phyloP scores from a whole-genome alignment of 2,329 filamentous ascomycete genomes.

The Fusarium staphyleae region DNA sequence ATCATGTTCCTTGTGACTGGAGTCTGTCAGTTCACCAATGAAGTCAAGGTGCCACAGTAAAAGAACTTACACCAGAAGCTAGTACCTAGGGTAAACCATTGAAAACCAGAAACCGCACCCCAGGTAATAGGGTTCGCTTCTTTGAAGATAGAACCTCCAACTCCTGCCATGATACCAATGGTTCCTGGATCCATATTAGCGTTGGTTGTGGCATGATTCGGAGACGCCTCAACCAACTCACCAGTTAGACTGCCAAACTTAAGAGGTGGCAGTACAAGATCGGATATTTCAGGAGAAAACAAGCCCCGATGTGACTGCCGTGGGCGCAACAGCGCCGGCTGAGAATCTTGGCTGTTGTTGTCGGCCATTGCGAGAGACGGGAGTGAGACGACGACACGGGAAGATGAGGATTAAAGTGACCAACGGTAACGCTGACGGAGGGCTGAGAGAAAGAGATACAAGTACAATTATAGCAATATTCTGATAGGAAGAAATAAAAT shows the following conservation, averaged over 20 bases:
- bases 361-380: slow-evolving; percentile 26
- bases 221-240: slow-evolving; percentile 41
- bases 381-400: background rate
- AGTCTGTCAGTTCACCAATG: slow-evolving; percentile 13
- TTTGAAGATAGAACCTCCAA: slow-evolving; percentile 74
- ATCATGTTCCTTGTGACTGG: slow-evolving; percentile 55
- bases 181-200: slow-evolving; percentile 54
- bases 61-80: slow-evolving; percentile 73
- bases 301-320: slow-evolving; percentile 45
- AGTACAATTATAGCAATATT: slow-evolving; percentile 17
- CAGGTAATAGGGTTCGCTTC: slow-evolving; percentile 73
- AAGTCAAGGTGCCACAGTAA: background rate
- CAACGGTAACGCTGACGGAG: background rate
- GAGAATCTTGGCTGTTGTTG: slow-evolving; percentile 26
- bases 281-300: slow-evolving; percentile 53
- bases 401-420: background rate
- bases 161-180: slow-evolving; percentile 69
- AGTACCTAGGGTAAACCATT: slow-evolving; percentile 81
- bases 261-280: slow-evolving; percentile 59
- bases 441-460: background rate
- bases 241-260: slow-evolving; percentile 67
- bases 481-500: slow-evolving; percentile 17
- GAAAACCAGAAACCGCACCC: slow-evolving; percentile 74
- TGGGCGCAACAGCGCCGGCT: slow-evolving; percentile 30
- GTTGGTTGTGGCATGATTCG: slow-evolving; percentile 8